Percentiles rank a stretch among this genome's conserved stretches.
phyloP scores from a whole-genome alignment of 1,139 yeast genomes.

The Debaryomyces nepalensis region DNA sequence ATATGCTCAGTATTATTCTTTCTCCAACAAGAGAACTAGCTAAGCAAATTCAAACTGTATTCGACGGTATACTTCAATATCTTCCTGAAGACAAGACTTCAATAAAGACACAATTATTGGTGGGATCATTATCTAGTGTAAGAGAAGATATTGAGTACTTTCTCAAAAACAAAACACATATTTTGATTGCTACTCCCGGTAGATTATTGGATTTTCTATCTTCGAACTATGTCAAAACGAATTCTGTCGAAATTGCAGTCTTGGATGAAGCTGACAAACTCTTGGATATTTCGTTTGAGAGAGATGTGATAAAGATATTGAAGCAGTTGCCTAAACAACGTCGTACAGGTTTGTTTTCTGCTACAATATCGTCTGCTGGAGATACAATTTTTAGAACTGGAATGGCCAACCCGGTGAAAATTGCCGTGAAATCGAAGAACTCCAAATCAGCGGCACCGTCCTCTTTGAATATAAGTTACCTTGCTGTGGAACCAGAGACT shows the following conservation, averaged over 20 bases:
- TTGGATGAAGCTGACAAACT: conserved; percentile 94
- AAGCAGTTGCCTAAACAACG: conserved; percentile 82
- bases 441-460: conserved; percentile 56
- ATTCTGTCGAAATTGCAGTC: conserved; percentile 71
- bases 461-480: conserved; percentile 65
- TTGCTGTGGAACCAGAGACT: conserved; percentile 59
- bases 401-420: conserved; percentile 85
- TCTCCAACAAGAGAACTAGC: conserved; percentile 96
- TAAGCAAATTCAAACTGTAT: conserved; percentile 73
- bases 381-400: conserved; percentile 73
- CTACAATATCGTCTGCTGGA: conserved; percentile 85
- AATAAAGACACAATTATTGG: conserved; percentile 70
- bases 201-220: conserved; percentile 76
- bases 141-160: conserved; percentile 75
- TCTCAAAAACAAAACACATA: conserved; percentile 60
- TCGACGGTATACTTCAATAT: conserved; percentile 60
- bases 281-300: conserved; percentile 76
- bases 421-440: conserved; percentile 65
- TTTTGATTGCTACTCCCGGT: conserved; percentile 93
- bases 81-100: conserved; percentile 53
- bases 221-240: conserved; percentile 52
- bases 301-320: conserved; percentile 69
- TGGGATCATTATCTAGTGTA: conserved; percentile 76
- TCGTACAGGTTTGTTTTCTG: conserved; percentile 91
- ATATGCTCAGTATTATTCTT: conserved; percentile 70